These are phyloP conservation scores for Arthroderma sp. DNA, from an alignment of 2,329 filamentous ascomycete genomes.

Conservation along the genomic window DNA sequence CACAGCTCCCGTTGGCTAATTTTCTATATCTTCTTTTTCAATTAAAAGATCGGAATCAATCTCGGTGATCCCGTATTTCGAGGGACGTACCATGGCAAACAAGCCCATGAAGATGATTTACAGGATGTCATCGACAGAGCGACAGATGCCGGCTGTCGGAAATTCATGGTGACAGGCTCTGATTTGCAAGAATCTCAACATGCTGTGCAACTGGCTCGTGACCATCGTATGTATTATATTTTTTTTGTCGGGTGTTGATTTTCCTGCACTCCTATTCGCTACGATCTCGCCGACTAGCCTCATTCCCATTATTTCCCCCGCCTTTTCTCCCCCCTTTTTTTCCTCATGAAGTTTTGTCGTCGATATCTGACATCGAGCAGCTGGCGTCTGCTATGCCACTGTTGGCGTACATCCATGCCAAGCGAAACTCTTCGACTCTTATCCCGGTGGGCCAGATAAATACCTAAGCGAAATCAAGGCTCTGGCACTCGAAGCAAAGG, in stretches of 20 bases:
- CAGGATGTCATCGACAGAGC: conserved; percentile 65
- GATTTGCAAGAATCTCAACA: conserved; percentile 65
- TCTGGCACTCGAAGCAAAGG: conserved; percentile 49
- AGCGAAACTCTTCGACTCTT: conserved; percentile 60
- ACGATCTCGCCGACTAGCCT: too few relatives aligned
- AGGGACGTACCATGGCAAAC: conserved; percentile 69
- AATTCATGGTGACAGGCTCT: conserved; percentile 88
- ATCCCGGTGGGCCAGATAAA: conserved; percentile 32
- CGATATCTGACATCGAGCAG: conserved; percentile 28
- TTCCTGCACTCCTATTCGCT: conserved; percentile 1
- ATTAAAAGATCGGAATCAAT: conserved; percentile 70
- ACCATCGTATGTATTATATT: conserved; percentile 49
- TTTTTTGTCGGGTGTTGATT: too few relatives aligned
- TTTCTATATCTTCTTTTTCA: not conserved
- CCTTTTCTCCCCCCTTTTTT: too few relatives aligned
- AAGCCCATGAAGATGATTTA: conserved; percentile 37
- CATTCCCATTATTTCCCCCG: too few relatives aligned
- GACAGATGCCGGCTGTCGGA: conserved; percentile 63
- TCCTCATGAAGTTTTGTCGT: not conserved
- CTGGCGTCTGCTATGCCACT: conserved; percentile 73
- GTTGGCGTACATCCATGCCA: conserved; percentile 90
- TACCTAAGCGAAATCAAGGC: conserved; percentile 46
- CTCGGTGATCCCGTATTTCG: conserved; percentile 83
- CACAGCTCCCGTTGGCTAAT: not conserved
- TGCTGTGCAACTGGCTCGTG: conserved; percentile 58